A percentile compares a stretch with the other conserved stretches of the same genome.
Evolutionary conservation across 495 filamentous ascomycete species (phyloP).

Genomic region (Trypethelium eluteriae): DNA sequence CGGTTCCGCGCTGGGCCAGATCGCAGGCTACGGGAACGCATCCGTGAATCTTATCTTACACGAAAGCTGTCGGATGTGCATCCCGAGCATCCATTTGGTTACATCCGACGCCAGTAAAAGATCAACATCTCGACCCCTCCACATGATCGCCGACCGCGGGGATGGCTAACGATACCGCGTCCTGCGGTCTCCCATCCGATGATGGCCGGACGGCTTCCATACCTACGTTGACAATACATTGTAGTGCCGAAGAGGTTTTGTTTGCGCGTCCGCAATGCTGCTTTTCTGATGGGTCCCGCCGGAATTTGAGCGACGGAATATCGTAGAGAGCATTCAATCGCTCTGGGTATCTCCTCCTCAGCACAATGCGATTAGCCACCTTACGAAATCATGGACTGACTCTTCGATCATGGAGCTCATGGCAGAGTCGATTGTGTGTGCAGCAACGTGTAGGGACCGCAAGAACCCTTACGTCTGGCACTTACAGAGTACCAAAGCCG

Average conservation of each 20-base stretch:
- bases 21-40: neutral
- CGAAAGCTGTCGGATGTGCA: neutral
- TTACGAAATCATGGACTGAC: neutral
- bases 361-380: neutral
- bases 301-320: neutral
- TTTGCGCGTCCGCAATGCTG: neutral
- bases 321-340: neutral
- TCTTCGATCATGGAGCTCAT: neutral
- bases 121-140: neutral
- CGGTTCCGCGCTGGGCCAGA: neutral
- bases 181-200: neutral
- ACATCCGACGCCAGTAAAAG: neutral
- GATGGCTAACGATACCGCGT: neutral
- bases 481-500: slow-evolving; percentile 12
- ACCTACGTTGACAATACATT: neutral
- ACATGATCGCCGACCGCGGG: neutral
- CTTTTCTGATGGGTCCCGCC: neutral
- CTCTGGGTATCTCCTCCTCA: neutral
- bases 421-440: neutral
- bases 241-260: neutral
- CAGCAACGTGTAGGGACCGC: neutral
- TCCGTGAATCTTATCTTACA: neutral
- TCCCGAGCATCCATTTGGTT: neutral
- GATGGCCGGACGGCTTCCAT: neutral
- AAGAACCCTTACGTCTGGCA: slow-evolving; percentile 10